These are phyloP conservation scores for Arxiozyma telluris DNA, from an alignment of 1,139 yeast species.

Conservation along the genomic window DNA sequence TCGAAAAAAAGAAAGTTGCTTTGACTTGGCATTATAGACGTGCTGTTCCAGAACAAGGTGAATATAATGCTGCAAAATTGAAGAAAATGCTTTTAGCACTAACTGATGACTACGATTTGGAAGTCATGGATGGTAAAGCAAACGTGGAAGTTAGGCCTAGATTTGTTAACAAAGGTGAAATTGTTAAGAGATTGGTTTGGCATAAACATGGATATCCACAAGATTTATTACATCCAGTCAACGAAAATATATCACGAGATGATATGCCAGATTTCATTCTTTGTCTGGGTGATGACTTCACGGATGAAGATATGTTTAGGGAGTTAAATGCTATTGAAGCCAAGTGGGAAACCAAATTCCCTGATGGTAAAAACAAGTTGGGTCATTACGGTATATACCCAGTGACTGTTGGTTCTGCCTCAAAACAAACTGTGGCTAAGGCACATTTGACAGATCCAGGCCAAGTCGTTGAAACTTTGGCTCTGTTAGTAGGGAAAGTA, in stretches of 20 bases:
- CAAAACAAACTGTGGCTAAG: slow-evolving; percentile 79
- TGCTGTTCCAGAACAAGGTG: slow-evolving; percentile 88
- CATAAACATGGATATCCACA: slow-evolving; percentile 45
- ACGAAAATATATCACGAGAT: slow-evolving; percentile 35
- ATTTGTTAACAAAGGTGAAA: slow-evolving; percentile 93
- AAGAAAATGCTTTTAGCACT: slow-evolving; percentile 57
- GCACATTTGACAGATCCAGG: slow-evolving; percentile 81
- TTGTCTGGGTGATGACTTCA: slow-evolving; percentile 90
- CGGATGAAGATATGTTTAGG: slow-evolving; percentile 95
- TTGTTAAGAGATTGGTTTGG: slow-evolving; percentile 69
- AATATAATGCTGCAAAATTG: slow-evolving; percentile 71
- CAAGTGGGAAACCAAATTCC: slow-evolving; percentile 32
- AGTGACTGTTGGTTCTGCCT: slow-evolving; percentile 91
- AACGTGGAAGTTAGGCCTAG: slow-evolving; percentile 93
- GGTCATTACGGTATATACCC: slow-evolving; percentile 67
- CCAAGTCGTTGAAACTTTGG: slow-evolving; percentile 79
- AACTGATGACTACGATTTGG: slow-evolving; percentile 67
- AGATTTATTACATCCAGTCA: slow-evolving; percentile 28
- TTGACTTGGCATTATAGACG: slow-evolving; percentile 97
- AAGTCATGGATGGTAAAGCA: slow-evolving; percentile 96
- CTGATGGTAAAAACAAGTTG: slow-evolving; percentile 36
- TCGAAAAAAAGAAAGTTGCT: slow-evolving; percentile 87
- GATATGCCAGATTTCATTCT: slow-evolving; percentile 72
- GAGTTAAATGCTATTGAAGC: slow-evolving; percentile 56
- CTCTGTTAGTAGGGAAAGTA: slow-evolving; percentile 66